Evolutionary conservation across 148 eudicot genomes (phyloP), one percentile per base, ranked within the genome.

Genomic region (Salicornia ramosissima): DNA sequence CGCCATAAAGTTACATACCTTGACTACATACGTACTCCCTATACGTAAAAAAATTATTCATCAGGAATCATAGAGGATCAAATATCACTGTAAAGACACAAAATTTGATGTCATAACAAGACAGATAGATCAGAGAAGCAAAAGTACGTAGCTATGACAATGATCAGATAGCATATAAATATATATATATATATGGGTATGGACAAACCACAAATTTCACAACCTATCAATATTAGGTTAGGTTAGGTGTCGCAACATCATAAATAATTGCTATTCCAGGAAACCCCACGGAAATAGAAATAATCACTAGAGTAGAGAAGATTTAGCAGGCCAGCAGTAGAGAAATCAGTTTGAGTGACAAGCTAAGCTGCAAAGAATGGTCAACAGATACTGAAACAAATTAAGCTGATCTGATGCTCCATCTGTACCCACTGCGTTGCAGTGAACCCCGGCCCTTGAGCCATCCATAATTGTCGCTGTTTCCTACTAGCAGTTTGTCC

Each of bases 401-500:
- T n/a, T n/a, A n/a, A n/a, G n/a, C n/a, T n/a, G n/a, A 94, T 80
- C 91, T 88, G 78, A 94, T 87, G 86, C 97, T n/a, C n/a, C n/a
- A n/a, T 90, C 73, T 87, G 97, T 46, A 87, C 87, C 96, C 88
- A 94, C 67, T 90, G 97, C n/a, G n/a, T n/a, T n/a, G n/a, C 69
- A 88, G 84, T 77, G 89, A 79, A 53, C 99, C 99, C 79, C n/a
- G n/a, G n/a, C n/a, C n/a, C 83, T 88, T 22, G 86, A 86, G 72
- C 87, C 82, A 79, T 94, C 97, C 49, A 78, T 69, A 14, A 68
- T 76, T 30, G 87, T 68, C 74, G 83, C 77, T 83, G 93, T 86
- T 89, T 92, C 69, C 97, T 87, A 65, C 78, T 76, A 25, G 79
- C 78, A 51, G 88, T 73, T 71, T 88, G 98, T 54, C 92, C 98